Percentiles rank a stretch among this genome's conserved stretches.
phyloP scores from a whole-genome alignment of 2,329 filamentous ascomycete species.

The Tolypocladium amazonense region DNA sequence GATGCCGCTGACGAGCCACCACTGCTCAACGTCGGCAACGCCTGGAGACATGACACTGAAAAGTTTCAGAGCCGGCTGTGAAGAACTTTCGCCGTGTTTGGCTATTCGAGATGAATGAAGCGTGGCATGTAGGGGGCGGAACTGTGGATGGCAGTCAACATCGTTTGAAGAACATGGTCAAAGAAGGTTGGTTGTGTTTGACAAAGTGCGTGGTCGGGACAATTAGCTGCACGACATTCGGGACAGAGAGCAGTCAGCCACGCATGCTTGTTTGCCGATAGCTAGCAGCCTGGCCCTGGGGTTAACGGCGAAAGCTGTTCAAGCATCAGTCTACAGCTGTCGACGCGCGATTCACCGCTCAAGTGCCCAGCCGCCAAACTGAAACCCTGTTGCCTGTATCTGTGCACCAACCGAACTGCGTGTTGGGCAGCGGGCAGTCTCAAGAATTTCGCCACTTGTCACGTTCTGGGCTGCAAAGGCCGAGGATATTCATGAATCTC shows the following conservation, averaged over 20 bases:
- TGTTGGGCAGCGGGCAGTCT: background rate
- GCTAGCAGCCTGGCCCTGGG: background rate
- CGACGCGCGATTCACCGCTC: background rate
- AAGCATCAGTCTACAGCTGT: background rate
- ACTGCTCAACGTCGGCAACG: constrained; percentile 19
- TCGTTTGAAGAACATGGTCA: background rate
- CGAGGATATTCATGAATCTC: background rate
- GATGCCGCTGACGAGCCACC: constrained; percentile 20
- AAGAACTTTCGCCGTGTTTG: background rate
- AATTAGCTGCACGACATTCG: background rate
- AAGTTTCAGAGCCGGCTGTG: background rate
- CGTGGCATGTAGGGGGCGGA: background rate
- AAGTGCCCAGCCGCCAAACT: background rate
- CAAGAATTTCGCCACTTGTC: background rate
- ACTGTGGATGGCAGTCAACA: background rate
- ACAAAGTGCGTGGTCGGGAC: background rate
- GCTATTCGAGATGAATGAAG: background rate
- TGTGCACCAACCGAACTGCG: background rate
- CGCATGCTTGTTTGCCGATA: background rate
- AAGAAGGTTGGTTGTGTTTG: background rate
- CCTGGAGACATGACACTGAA: constrained; percentile 19
- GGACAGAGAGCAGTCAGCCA: background rate
- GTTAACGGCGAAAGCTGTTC: background rate
- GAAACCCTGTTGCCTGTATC: background rate
- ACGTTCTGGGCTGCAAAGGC: background rate